Base-by-base conservation (phyloP, 2,329 filamentous ascomycete genomes). In the Hymenotorrendiella dingleyae region DNA sequence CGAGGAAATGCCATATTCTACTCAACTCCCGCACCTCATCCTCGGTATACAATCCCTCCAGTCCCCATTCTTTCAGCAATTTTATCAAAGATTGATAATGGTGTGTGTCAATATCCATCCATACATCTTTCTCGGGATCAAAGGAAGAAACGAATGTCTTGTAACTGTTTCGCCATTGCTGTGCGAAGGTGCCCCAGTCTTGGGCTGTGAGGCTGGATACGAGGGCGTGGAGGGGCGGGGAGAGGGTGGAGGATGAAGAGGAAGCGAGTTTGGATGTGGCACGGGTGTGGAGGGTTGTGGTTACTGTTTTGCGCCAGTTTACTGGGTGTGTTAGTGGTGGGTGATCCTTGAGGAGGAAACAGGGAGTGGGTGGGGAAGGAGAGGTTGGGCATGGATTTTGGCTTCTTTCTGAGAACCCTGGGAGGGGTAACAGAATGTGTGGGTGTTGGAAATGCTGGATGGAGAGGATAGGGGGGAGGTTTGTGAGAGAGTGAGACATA, bases 41-140 rank as follows among this genome's bases (percentile, higher is more conserved):
- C 29, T 81, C 71, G 11, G 69, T 67, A 64, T 79, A 89, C 1
- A 87, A 64, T 0, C 69, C 78, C 0, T 65, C 59, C 5, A 89
- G 69, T 1, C 66, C 61, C 67, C 78, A 78, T 14, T 69, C 56
- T 1, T 61, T 48, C 1, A 93, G 68, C 1, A 90, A 67, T 21
- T 69, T 62, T 20, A 69, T 59, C 1, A 93, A 71, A 35, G 80
- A 76, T 20, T 78, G 72, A 44, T 73, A 68, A 60, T 89, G 80
- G 62, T 89, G 84, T 42, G 82, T 67, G 59, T 91, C 86, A 32
- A 91, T 73, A 36, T 82, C 79, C 58, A 81, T 78, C 73, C 82
- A 90, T 28, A 57, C 52, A 4, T 43, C 52, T 29, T 66, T 64
- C 38, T 68, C 62, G 0, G 71, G 67, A 11, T 76, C 69, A 46